phyloP scores from a whole-genome alignment of 495 filamentous ascomycete species.

The Aspergillus avenaceus region DNA sequence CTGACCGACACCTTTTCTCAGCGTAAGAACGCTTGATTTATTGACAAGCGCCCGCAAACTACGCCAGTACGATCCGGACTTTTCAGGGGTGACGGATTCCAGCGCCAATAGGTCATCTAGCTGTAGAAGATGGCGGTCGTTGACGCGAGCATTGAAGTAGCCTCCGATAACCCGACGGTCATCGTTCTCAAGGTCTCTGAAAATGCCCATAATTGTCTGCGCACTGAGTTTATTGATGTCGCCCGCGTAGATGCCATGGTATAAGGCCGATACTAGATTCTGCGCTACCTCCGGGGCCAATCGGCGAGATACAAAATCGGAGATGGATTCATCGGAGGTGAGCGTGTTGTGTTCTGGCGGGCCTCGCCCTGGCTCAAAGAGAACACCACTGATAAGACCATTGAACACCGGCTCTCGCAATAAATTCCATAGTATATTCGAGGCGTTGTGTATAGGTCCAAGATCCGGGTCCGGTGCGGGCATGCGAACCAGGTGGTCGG shows the following conservation, averaged over 20 bases:
- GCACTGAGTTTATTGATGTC: slow-evolving; percentile 78
- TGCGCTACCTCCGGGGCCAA: slow-evolving; percentile 57
- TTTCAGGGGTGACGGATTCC: slow-evolving; percentile 4
- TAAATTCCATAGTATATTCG: slow-evolving; percentile 23
- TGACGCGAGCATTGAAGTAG: slow-evolving; percentile 6
- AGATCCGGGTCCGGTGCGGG: slow-evolving; percentile 41
- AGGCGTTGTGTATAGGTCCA: slow-evolving; percentile 21
- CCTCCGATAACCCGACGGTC: slow-evolving; percentile 19
- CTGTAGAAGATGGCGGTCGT: slow-evolving; percentile 1
- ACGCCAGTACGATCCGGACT: slow-evolving; percentile 11
- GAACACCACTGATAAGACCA: slow-evolving; percentile 34
- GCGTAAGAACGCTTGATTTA: slow-evolving; percentile 50
- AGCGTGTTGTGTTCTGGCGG: slow-evolving; percentile 13
- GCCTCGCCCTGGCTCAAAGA: slow-evolving; percentile 36
- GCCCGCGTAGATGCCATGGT: slow-evolving; percentile 93
- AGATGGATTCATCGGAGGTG: slow-evolving; percentile 66
- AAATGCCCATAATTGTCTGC: slow-evolving; percentile 51
- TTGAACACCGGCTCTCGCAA: slow-evolving; percentile 63
- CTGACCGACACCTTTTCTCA: slow-evolving; percentile 30
- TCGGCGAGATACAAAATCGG: slow-evolving; percentile 58
- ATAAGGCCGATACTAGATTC: slow-evolving; percentile 71
- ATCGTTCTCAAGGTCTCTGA: slow-evolving; percentile 48
- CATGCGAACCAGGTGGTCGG: slow-evolving; percentile 75
- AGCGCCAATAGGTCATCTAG: slow-evolving; percentile 31
- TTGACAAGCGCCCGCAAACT: slow-evolving; percentile 12